Percentiles rank a stretch among this genome's conserved stretches.
Conservation (phyloP, 2,329 filamentous ascomycete species). For the Emericellopsis atlantica region DNA sequence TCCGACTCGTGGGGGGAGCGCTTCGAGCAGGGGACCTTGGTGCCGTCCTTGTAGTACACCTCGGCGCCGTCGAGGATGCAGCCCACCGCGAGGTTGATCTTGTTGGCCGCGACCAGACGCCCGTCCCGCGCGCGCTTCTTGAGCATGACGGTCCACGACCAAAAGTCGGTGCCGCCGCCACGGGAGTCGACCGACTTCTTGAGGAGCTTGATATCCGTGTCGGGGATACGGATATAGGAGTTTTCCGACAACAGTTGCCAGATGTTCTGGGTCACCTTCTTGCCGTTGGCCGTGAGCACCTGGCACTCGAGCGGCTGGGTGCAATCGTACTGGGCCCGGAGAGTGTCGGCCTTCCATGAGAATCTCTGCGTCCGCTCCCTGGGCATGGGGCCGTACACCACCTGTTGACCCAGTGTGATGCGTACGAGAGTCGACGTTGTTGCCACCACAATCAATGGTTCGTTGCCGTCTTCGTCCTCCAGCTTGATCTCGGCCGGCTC, state of each 20-base stretch:
- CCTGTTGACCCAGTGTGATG: conserved; percentile 6
- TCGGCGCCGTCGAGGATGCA: conserved; percentile 28
- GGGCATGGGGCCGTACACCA: conserved; percentile 4
- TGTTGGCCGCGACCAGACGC: conserved; percentile 20
- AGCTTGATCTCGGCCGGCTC: conserved; percentile 1
- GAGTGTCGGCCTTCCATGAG: conserved; percentile 10
- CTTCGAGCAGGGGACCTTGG: conserved; percentile 27
- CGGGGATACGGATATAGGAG: conserved; percentile 22
- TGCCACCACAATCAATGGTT: conserved; percentile 9
- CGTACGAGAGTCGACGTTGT: conserved; percentile 7
- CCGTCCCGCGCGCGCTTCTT: conserved; percentile 15
- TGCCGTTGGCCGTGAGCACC: conserved; percentile 26
- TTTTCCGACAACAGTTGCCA: conserved; percentile 17
- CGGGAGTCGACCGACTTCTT: conserved; percentile 19
- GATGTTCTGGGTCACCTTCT: conserved; percentile 16
- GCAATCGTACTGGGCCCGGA: conserved; percentile 17
- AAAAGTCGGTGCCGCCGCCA: conserved; percentile 7
- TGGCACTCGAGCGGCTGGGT: conserved; percentile 15
- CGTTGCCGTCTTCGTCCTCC: conserved; percentile 8
- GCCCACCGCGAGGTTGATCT: conserved; percentile 31
- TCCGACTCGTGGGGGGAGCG: conserved; percentile 6
- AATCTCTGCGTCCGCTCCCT: conserved; percentile 2
- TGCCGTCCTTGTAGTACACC: conserved; percentile 29
- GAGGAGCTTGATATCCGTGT: conserved; percentile 20
- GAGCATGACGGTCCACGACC: conserved; percentile 19